Base-by-base conservation (phyloP, 441 rosid species). In the Pelargonium australe region DNA sequence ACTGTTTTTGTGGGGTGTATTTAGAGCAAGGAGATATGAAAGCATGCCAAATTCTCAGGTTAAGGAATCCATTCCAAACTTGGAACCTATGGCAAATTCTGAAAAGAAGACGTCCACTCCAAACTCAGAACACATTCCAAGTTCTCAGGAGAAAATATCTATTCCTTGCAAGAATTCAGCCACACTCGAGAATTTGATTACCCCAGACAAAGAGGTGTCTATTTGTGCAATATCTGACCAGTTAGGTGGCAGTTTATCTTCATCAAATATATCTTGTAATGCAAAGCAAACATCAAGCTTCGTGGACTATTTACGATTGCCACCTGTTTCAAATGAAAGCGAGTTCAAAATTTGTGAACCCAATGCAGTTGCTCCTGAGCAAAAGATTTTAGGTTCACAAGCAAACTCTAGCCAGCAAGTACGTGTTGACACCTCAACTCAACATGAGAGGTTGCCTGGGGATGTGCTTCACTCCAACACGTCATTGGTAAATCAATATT, bases 1-100 rank as follows among this genome's bases (percentile, higher is more conserved):
- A 68, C 34, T 70, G 62, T 81, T 68, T 68, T 47, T 81, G 28
- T 81, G 84, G 82, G 81, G 82, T 44, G 77, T 76, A 40, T 76
- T 76, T 63, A 51, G 77, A 76, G 72, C 57, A 57, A 74, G 61
- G 61, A 70, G 64, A 31, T 23, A 5, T 9, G 63, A 31, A 60
- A 13, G 11, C 41, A 37, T 1, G 41, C 41, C 41, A 37, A 37
- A 37, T 37, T 37, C 41, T 37, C 41, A 37, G 41, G 41, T 37
- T 37, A 37, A 37, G 41, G 41, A 37, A 37, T 37, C 41, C 41
- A 37, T 37, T 37, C 8, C 41, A 6, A 37, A 37, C 41, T 5
- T 37, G 41, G 41, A 37, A 37, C 55, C 55, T 13, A 19, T 20
- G 63, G 11, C 63, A 60, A 23, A 60, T 60, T 60, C 63, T 58